Percentiles rank a stretch among this genome's conserved stretches.
These are phyloP conservation scores for Isochrysis galbana DNA, from an alignment of 78 protist species.

Conservation along the genomic window DNA sequence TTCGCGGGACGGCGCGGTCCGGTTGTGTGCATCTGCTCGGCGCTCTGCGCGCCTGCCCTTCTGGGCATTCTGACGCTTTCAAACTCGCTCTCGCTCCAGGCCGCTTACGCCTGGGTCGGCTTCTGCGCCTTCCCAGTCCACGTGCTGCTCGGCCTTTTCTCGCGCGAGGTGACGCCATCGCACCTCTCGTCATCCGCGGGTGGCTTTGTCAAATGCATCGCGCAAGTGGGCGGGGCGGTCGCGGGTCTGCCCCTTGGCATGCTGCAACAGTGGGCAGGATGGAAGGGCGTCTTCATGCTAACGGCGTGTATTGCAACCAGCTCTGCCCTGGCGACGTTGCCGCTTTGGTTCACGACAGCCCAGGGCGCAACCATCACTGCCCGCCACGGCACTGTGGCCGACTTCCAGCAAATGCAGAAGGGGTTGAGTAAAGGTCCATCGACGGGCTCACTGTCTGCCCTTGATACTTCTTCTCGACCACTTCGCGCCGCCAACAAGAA, in stretches of 20 bases:
- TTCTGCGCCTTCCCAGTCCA: conserved; percentile 11
- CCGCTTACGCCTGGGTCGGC: not conserved
- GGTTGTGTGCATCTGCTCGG: not conserved
- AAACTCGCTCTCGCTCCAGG: not conserved
- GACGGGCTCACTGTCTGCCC: not conserved
- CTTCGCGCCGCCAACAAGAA: not conserved
- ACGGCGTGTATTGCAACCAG: not conserved
- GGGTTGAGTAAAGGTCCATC: not conserved
- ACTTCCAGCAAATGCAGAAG: not conserved
- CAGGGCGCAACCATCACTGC: not conserved
- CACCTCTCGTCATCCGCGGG: not conserved
- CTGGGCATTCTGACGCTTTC: not conserved
- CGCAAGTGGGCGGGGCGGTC: not conserved
- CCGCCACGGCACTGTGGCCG: not conserved
- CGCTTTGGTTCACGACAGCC: not conserved
- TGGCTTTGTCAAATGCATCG: conserved; percentile 5
- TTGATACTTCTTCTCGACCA: not conserved
- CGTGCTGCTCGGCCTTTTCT: conserved; percentile 16
- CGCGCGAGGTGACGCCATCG: conserved; percentile 17
- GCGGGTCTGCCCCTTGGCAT: conserved; percentile 1
- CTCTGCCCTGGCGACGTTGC: not conserved
- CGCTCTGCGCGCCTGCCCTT: not conserved
- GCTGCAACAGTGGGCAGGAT: not conserved
- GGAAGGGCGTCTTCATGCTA: not conserved
- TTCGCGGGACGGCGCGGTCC: conserved; percentile 23